Evolutionary conservation across 495 filamentous ascomycete genomes (phyloP).

Genomic region (Chaetomium tenue): DNA sequence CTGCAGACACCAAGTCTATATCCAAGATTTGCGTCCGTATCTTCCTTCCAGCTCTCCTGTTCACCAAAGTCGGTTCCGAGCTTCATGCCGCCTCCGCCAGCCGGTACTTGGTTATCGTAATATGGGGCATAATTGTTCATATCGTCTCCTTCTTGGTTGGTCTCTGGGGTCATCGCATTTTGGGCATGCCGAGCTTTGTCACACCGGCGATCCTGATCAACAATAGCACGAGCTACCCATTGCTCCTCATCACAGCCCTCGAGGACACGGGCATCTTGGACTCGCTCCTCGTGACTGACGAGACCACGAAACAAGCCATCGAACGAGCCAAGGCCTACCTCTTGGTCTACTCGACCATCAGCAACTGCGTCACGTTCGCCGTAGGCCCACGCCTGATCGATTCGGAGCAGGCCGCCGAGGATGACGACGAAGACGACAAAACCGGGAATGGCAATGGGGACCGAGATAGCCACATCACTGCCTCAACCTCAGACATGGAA

Average conservation of each 20-base stretch:
- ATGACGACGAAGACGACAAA: constrained; percentile 30
- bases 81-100: constrained; percentile 55
- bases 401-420: constrained; percentile 27
- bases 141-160: constrained; percentile 45
- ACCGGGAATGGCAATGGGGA: not conserved
- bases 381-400: constrained; percentile 60
- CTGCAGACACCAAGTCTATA: constrained; percentile 57
- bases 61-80: constrained; percentile 65
- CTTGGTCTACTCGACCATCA: constrained; percentile 54
- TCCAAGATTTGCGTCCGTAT: constrained; percentile 65
- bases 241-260: constrained; percentile 65
- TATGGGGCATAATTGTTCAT: constrained; percentile 46
- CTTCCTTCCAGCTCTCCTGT: constrained; percentile 68
- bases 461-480: not conserved
- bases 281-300: constrained; percentile 45
- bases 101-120: constrained; percentile 54
- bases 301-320: constrained; percentile 49
- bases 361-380: constrained; percentile 53
- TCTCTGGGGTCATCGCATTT: constrained; percentile 36
- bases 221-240: constrained; percentile 70
- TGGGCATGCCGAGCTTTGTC: constrained; percentile 62
- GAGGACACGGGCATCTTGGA: constrained; percentile 62
- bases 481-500: not conserved
- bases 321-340: constrained; percentile 70
- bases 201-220: constrained; percentile 70